Percentiles rank a stretch among this genome's conserved stretches.
These are phyloP conservation scores for Xylaria flabelliformis DNA, from an alignment of 495 filamentous ascomycete species.

Conservation along the genomic window DNA sequence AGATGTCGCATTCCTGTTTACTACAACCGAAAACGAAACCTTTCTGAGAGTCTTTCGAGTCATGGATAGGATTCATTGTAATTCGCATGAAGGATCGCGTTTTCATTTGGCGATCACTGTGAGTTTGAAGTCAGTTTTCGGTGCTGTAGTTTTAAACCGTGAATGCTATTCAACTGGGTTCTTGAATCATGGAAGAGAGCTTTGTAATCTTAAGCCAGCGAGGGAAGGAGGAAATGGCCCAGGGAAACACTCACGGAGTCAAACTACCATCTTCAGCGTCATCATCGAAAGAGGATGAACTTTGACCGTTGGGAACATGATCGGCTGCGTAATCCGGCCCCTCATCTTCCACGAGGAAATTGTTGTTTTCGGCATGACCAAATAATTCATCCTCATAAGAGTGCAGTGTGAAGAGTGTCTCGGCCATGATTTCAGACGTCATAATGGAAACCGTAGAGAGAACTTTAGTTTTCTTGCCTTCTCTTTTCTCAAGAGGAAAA, in stretches of 20 bases:
- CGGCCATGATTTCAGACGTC: neutral
- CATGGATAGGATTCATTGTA: neutral
- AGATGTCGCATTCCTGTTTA: neutral
- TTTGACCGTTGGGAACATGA: neutral
- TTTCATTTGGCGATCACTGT: neutral
- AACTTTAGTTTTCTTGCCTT: neutral
- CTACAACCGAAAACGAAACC: neutral
- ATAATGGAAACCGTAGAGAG: neutral
- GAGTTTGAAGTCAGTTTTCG: no score
- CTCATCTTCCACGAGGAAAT: neutral
- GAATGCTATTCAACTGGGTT: no score
- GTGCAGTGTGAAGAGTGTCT: neutral
- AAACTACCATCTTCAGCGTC: neutral
- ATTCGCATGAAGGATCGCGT: neutral
- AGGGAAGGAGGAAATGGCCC: no score
- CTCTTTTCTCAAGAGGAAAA: neutral
- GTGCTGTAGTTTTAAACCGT: no score
- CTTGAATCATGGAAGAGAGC: no score
- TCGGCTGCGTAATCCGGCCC: neutral
- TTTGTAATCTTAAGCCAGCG: no score
- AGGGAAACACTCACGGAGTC: neutral
- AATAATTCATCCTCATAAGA: neutral
- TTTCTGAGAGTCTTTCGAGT: no score
- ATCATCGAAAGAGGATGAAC: neutral
- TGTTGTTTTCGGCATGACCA: neutral